These are phyloP conservation scores for Vachellia pachyceras DNA, from an alignment of 306 rosid genomes.

Conservation along the genomic window DNA sequence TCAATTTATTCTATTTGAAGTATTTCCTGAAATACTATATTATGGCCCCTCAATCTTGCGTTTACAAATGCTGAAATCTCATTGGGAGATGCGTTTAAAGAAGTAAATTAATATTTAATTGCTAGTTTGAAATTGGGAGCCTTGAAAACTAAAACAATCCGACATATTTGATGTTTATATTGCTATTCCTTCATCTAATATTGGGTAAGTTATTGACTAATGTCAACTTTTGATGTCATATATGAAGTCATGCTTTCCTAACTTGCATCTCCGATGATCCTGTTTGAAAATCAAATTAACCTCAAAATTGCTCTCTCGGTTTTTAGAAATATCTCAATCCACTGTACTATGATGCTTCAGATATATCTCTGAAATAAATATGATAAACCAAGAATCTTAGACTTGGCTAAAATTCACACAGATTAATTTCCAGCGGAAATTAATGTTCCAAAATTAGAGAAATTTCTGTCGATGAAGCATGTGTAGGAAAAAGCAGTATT, in stretches of 20 bases:
- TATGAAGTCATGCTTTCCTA: constrained; percentile 35
- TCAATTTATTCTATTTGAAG: neutral
- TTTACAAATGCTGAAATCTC: neutral
- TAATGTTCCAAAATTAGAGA: neutral
- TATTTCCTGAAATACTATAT: neutral
- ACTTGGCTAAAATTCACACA: neutral
- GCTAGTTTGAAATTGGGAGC: constrained; percentile 2
- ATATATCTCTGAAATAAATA: neutral
- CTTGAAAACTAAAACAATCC: neutral
- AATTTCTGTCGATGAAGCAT: neutral
- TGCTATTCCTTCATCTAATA: neutral
- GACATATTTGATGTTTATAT: neutral
- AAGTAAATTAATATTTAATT: neutral
- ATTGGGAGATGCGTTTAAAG: neutral
- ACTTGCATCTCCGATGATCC: neutral
- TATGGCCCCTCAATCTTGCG: neutral
- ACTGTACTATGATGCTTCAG: neutral
- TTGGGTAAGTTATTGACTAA: neutral
- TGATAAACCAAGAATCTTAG: neutral
- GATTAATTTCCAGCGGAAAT: neutral
- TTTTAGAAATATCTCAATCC: neutral
- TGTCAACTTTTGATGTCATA: constrained; percentile 34
- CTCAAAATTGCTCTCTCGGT: neutral
- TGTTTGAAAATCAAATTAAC: neutral
- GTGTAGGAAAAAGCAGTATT: neutral